These are phyloP conservation scores for Austroboletus festivus DNA, from an alignment of 768 basidiomycete species.

Conservation along the genomic window DNA sequence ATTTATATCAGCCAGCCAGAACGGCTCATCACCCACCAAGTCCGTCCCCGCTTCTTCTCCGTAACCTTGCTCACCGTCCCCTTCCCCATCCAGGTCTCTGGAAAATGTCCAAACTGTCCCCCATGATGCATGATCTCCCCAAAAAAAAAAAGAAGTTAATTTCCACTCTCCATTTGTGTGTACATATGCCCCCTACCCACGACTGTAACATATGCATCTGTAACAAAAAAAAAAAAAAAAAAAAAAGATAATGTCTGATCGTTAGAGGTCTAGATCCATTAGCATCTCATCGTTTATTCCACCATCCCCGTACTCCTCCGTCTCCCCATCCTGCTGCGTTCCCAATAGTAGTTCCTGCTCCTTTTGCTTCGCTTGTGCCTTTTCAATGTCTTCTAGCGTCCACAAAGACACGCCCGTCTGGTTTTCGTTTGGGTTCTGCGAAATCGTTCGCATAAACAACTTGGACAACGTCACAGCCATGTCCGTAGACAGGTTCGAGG, in stretches of 20 bases:
- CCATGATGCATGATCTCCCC: no score
- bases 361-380: constrained; percentile 78
- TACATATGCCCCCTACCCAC: constrained; percentile 1
- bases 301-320: constrained; percentile 56
- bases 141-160: no score
- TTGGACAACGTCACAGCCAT: constrained; percentile 95
- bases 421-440: constrained; percentile 95
- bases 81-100: constrained; percentile 30
- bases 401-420: constrained; percentile 93
- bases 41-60: constrained; percentile 26
- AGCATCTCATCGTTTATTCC: constrained; percentile 64
- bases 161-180: constrained; percentile 16
- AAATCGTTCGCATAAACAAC: constrained; percentile 97
- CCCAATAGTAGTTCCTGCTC: constrained; percentile 54
- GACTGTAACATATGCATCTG: constrained; percentile 13
- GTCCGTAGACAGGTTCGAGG: constrained; percentile 96
- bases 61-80: background rate
- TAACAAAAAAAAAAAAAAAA: background rate
- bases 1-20: constrained; percentile 47
- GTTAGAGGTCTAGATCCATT: constrained; percentile 52
- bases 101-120: constrained; percentile 39
- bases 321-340: constrained; percentile 23
- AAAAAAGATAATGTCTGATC: no score
- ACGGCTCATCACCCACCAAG: constrained; percentile 44
- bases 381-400: constrained; percentile 89